These are phyloP conservation scores for Epichloe uncinata DNA, from an alignment of 2,329 filamentous ascomycete species.

Conservation along the genomic window DNA sequence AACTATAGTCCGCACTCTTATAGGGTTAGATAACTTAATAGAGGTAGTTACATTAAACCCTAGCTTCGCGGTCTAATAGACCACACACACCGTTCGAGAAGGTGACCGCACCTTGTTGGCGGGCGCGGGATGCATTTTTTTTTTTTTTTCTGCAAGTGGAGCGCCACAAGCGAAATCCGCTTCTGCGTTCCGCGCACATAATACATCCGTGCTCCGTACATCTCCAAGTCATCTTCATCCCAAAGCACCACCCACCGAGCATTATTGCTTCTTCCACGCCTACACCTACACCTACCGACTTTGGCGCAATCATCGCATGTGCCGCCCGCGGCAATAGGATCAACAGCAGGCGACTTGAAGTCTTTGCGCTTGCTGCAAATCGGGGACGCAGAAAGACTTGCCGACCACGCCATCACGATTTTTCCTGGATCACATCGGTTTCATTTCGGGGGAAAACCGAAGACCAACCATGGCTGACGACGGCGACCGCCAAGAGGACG, in stretches of 20 bases:
- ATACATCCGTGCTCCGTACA: not conserved
- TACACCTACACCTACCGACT: not conserved
- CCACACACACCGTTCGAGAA: no score
- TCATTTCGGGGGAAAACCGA: not conserved
- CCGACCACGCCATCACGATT: not conserved
- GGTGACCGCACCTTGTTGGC: no score
- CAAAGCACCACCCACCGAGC: not conserved
- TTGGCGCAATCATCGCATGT: constrained; percentile 23
- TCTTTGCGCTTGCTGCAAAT: constrained; percentile 50
- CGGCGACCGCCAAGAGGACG: not conserved
- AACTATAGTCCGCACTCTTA: no score
- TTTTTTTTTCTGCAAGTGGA: no score
- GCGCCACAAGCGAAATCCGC: not conserved
- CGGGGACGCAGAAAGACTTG: constrained; percentile 46
- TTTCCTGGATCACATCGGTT: not conserved
- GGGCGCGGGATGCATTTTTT: no score
- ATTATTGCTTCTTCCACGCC: not conserved
- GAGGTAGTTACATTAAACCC: no score
- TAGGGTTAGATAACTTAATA: no score
- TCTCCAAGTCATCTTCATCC: not conserved
- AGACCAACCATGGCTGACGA: not conserved
- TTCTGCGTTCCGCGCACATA: not conserved
- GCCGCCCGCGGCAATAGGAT: constrained; percentile 28
- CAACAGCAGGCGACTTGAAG: constrained; percentile 47
- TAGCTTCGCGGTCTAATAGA: no score